phyloP scores from a whole-genome alignment of 176 grass and related monocot species.

The Bonia amplexicaulis region DNA sequence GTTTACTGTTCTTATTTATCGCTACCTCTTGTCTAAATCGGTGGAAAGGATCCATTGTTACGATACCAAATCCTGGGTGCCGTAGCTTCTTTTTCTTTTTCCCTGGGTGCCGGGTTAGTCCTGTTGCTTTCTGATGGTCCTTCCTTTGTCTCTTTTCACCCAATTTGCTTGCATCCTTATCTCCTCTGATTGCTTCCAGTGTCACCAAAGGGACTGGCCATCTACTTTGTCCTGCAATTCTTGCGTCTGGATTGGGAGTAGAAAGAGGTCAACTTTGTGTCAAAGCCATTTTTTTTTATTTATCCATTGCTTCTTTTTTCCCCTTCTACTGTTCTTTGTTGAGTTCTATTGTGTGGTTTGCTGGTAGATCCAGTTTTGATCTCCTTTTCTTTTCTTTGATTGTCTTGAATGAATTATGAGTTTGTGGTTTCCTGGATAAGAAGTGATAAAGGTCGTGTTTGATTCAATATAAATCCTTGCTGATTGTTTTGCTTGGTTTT shows the following conservation, averaged over 20 bases:
- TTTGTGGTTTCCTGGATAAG: not conserved
- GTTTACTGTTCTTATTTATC: not conserved
- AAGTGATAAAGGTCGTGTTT: not conserved
- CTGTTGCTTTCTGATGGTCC: constrained; percentile 31
- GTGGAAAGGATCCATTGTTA: constrained; percentile 4
- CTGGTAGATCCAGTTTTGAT: constrained; percentile 24
- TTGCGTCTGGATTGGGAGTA: constrained; percentile 17
- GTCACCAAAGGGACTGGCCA: constrained; percentile 4
- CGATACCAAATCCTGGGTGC: not conserved
- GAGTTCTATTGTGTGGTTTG: constrained; percentile 15
- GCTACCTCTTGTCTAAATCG: not conserved
- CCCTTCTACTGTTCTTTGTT: not conserved
- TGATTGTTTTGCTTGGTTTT: constrained; percentile 17
- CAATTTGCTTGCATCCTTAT: constrained; percentile 19
- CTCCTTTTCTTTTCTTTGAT: not conserved
- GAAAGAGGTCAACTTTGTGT: constrained; percentile 36
- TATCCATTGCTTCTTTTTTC: not conserved
- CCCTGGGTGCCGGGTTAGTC: constrained; percentile 19
- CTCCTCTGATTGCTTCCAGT: constrained; percentile 16
- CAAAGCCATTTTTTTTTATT: not conserved
- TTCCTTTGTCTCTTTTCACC: constrained; percentile 28
- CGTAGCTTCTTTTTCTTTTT: constrained; percentile 14
- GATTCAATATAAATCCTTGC: not conserved
- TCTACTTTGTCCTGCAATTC: constrained; percentile 6
- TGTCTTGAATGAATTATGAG: constrained; percentile 16